A percentile compares a stretch with the other conserved stretches of the same genome.
Conservation (phyloP, 495 filamentous ascomycete genomes). For the Elaphomyces granulatus region DNA sequence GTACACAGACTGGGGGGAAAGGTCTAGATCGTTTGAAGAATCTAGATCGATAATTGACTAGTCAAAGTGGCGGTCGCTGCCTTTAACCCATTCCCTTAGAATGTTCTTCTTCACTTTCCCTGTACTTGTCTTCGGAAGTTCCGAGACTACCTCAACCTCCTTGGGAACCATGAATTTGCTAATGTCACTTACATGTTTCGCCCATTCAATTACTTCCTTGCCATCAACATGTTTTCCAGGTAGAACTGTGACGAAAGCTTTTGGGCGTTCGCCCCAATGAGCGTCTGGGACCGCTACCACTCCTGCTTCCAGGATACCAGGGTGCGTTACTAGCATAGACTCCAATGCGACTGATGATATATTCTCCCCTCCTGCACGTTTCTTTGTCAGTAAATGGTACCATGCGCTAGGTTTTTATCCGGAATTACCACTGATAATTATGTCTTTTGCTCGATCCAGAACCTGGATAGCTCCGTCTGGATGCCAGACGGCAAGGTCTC, state of each 20-base stretch:
- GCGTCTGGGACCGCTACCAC: slow-evolving; percentile 80
- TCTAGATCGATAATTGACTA: too few species aligned
- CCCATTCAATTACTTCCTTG: slow-evolving; percentile 73
- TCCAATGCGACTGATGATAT: slow-evolving; percentile 91
- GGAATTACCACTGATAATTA: slow-evolving; percentile 82
- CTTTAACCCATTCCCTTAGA: slow-evolving; percentile 72
- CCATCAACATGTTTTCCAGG: slow-evolving; percentile 43
- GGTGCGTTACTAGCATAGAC: slow-evolving; percentile 79
- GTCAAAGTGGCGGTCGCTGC: slow-evolving; percentile 12
- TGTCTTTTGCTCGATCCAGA: slow-evolving; percentile 87
- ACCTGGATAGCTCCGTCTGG: slow-evolving; percentile 83
- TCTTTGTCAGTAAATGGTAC: not conserved
- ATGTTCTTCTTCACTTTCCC: slow-evolving; percentile 96
- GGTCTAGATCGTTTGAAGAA: too few species aligned
- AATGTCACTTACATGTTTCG: slow-evolving; percentile 59
- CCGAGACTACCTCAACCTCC: slow-evolving; percentile 76
- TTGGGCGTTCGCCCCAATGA: slow-evolving; percentile 90
- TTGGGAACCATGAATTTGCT: slow-evolving; percentile 91
- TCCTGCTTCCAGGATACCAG: slow-evolving; percentile 77
- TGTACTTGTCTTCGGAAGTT: slow-evolving; percentile 92
- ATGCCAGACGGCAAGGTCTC: slow-evolving; percentile 87
- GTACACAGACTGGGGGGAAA: too few species aligned
- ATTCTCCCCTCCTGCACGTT: slow-evolving; percentile 69
- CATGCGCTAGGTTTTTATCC: too few species aligned
- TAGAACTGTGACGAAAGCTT: slow-evolving; percentile 80